Base-by-base conservation (phyloP, 2,329 filamentous ascomycete genomes). In the Epichloe glyceriae region DNA sequence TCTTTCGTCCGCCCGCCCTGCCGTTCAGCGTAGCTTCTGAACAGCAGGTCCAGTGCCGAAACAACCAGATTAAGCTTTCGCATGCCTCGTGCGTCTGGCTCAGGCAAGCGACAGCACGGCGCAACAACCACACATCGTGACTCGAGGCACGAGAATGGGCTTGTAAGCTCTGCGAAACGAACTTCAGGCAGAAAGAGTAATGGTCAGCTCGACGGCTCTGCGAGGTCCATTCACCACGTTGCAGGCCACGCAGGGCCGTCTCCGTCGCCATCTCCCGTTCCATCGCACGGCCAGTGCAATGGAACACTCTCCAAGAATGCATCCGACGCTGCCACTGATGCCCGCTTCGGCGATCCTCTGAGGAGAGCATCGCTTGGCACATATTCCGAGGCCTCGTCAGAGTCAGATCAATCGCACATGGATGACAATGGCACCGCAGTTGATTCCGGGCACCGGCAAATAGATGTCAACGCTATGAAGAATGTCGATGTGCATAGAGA, bases 61-160 rank as follows among this genome's bases (percentile, higher is more conserved):
- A 19, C 38, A 43, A 34, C n/a, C 33, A 39, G 41, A 20, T n/a
- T 3, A 46, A 41, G 46, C 43, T 37, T 53, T 54, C 74, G 74
- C 74, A 81, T 81, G 78, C 76, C 78, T 80, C 78, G 78, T 66
- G 74, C 71, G 63, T 71, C 75, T 61, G 72, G 70, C 66, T 74
- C 74, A 66, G 67, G 72, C 67, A 81, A 81, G 74, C 76, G 77
- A 79, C 75, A 79, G 67, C 73, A 74, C 71, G 75, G 73, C 70
- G 73, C 74, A 65, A 73, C 73, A 65, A 70, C 70, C 58, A 84
- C 74, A 71, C 77, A 82, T 67, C 81, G 82, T 72, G 84, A 84
- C 70, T 80, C 75, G 63, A 82, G 85, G 68, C 85, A 94, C 72
- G 89, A 95, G 72, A 89, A 87, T 83, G 88, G 88, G 64, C 76